phyloP scores from a whole-genome alignment of 1,284 basidiomycete species.

The Ustilago shanxiensis region DNA sequence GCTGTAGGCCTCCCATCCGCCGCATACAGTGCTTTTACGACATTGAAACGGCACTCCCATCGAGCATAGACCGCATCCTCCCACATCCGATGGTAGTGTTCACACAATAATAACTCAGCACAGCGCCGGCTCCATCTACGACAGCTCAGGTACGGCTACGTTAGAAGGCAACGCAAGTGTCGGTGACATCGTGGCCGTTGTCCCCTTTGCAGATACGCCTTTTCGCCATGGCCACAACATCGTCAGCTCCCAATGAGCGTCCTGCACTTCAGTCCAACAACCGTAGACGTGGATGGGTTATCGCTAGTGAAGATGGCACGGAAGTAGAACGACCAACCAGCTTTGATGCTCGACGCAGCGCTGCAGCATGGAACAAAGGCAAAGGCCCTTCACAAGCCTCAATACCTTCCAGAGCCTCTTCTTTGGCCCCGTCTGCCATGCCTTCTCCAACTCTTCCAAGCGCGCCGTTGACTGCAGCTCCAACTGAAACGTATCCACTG shows the following conservation, averaged over 20 bases:
- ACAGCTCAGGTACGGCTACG: too few relatives aligned
- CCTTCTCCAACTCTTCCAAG: constrained; percentile 6
- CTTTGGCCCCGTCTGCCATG: constrained; percentile 20
- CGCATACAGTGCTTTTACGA: not conserved
- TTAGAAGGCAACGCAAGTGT: not conserved
- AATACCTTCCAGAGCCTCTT: constrained; percentile 47
- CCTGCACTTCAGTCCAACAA: constrained; percentile 27
- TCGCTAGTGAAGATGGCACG: constrained; percentile 43
- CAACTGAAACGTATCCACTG: not conserved
- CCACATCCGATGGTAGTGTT: too few relatives aligned
- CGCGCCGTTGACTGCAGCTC: not conserved
- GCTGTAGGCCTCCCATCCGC: not conserved
- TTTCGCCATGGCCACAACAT: constrained; percentile 2
- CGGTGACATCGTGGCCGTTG: not conserved
- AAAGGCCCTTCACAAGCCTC: constrained; percentile 46
- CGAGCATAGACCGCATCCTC: not conserved
- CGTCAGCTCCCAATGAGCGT: constrained; percentile 8
- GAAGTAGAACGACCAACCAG: constrained; percentile 21
- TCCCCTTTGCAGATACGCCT: not conserved
- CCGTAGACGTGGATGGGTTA: constrained; percentile 47
- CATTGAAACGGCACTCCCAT: not conserved
- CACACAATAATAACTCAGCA: not conserved
- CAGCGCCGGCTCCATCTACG: not conserved
- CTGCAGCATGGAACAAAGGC: constrained; percentile 51
- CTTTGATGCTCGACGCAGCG: constrained; percentile 41